A percentile compares a stretch with the other conserved stretches of the same genome.
Conservation (phyloP, 306 rosid genomes). For the Clitoria ternatea region DNA sequence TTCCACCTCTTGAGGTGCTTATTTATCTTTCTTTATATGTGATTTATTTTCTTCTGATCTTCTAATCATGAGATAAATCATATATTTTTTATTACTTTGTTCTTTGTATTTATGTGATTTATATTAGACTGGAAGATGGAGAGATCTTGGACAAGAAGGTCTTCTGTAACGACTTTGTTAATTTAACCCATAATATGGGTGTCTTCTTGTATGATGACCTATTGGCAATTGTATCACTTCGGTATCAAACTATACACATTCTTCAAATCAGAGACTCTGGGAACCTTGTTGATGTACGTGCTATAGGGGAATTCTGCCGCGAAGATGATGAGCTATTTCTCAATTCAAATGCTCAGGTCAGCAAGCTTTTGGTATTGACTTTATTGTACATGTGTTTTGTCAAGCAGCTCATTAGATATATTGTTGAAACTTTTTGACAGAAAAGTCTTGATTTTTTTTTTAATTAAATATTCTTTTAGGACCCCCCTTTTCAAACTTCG, state of each 20-base stretch:
- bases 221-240: conserved; percentile 86
- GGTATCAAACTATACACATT: conserved; percentile 75
- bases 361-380: conserved; percentile 18
- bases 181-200: conserved; percentile 78
- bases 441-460: neutral
- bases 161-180: conserved; percentile 74
- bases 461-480: neutral
- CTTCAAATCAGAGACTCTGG: conserved; percentile 90
- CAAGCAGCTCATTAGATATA: neutral
- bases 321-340: conserved; percentile 93
- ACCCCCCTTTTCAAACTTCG: neutral
- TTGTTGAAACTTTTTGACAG: neutral
- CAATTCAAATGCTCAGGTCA: conserved; percentile 60
- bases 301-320: conserved; percentile 71
- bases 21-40: neutral
- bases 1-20: conserved; percentile 74
- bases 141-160: conserved; percentile 62
- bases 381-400: neutral
- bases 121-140: conserved; percentile 79
- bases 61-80: neutral
- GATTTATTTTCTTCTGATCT: neutral
- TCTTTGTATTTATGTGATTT: neutral
- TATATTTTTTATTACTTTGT: conserved; percentile 8
- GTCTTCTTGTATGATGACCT: conserved; percentile 92
- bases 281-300: conserved; percentile 69